Evolutionary conservation across 495 filamentous ascomycete genomes (phyloP).

Genomic region (Echria macrotheca): DNA sequence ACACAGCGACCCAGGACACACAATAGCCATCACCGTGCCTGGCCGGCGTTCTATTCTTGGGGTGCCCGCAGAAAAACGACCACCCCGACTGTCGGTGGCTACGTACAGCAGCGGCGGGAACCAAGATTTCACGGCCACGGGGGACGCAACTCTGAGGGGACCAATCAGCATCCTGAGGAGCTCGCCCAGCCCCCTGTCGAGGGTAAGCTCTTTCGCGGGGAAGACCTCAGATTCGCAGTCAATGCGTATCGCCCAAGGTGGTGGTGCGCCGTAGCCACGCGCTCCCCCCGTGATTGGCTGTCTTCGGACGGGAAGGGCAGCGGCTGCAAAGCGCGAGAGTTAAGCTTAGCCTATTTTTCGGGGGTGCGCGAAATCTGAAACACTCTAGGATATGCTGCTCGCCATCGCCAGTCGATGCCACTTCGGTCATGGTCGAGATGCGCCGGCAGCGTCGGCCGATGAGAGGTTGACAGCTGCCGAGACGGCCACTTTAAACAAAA

Average conservation of each 20-base stretch:
- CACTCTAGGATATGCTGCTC: neutral
- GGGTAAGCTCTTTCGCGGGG: neutral
- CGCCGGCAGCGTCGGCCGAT: too few relatives aligned
- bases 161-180: conserved; percentile 18
- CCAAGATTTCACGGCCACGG: conserved; percentile 3
- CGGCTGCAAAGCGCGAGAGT: conserved; percentile 12
- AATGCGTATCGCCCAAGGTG: conserved; percentile 15
- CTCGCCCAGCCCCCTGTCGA: conserved; percentile 3
- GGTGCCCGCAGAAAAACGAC: neutral
- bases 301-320: conserved; percentile 4
- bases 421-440: neutral
- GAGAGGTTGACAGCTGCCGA: too few relatives aligned
- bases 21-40: neutral
- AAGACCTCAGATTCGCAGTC: conserved; percentile 9
- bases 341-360: conserved; percentile 12
- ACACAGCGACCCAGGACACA: too few relatives aligned
- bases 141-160: conserved; percentile 1
- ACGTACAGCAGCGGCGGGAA: conserved; percentile 2
- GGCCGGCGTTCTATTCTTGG: conserved; percentile 9
- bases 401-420: conserved; percentile 5
- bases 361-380: conserved; percentile 5
- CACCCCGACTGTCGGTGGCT: neutral
- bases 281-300: conserved; percentile 7
- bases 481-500: conserved; percentile 7
- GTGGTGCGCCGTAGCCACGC: neutral